Base-by-base conservation (phyloP, 257 asterid species). In the Perilla frutescens region DNA sequence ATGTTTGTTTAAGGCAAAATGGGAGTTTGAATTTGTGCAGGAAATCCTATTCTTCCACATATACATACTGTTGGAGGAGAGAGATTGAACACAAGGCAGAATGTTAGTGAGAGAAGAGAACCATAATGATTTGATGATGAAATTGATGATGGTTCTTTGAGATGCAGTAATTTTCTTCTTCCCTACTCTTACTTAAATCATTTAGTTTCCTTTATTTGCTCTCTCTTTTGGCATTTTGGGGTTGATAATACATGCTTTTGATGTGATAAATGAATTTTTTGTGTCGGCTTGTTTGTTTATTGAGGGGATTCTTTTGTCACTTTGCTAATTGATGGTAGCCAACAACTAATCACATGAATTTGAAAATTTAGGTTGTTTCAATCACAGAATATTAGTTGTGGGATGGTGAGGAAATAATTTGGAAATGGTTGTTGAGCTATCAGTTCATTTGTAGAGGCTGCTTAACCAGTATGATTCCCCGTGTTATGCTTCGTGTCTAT, bases 391-490 rank as follows among this genome's bases (percentile, higher is more conserved):
- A 81, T 79, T 78, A 72, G 80, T 71, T 85, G 73, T 66, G 78
- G 69, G 76, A 55, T 53, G 76, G 80, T 73, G 71, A 74, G 56
- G 64, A 74, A 71, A 72, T 77, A 66, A 41, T 69, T 65, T 55
- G 54, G 72, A 65, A 48, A 73, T 82, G 73, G 83, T 77, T 55
- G 87, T 78, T 85, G 70, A 67, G 84, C 82, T 67, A 72, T 80
- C 84, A 80, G 72, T 72, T 85, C 78, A 14, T 74, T 57, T 63
- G 45, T 53, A 60, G 32, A 66, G 55, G 71, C 72, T 49, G 56
- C 73, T 80, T 32, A 40, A 49, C 26, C 26, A 74, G 62, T 49
- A 48, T 64, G 66, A 64, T 43, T 74, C 67, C 12, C 9, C 8
- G 6, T 71, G 37, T 55, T 32, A 8, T 63, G 70, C 62, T 31